phyloP scores from a whole-genome alignment of 257 asterid species.

The Nicotiana undulata region DNA sequence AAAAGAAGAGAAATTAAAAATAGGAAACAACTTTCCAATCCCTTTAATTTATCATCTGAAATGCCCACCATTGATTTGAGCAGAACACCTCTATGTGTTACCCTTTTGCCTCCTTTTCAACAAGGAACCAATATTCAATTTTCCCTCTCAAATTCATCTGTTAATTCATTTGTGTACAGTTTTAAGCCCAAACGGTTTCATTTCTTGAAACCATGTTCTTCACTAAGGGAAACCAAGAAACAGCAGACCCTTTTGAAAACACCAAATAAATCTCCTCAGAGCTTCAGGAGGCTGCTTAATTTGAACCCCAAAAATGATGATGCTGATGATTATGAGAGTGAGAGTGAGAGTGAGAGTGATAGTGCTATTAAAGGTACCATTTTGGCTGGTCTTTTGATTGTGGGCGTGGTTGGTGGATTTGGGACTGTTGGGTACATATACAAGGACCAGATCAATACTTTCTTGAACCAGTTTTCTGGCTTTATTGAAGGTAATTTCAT shows the following conservation, averaged over 20 bases:
- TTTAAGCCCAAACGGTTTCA: constrained; percentile 57
- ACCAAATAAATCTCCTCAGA: constrained; percentile 53
- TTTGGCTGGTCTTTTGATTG: constrained; percentile 37
- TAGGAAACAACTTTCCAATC: background rate
- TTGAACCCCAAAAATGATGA: constrained; percentile 44
- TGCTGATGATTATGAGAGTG: constrained; percentile 14
- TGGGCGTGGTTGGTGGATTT: constrained; percentile 74
- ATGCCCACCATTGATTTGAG: constrained; percentile 67
- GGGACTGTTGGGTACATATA: constrained; percentile 74
- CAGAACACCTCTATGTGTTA: constrained; percentile 40
- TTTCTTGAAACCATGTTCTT: constrained; percentile 76
- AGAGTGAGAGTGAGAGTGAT: constrained; percentile 23
- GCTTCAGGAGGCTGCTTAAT: constrained; percentile 53
- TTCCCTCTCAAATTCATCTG: constrained; percentile 7
- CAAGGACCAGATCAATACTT: constrained; percentile 79
- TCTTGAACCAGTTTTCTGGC: constrained; percentile 71
- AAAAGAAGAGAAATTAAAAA: background rate
- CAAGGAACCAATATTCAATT: constrained; percentile 26
- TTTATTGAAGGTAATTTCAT: constrained; percentile 45
- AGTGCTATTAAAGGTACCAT: constrained; percentile 76
- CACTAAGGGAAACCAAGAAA: constrained; percentile 76
- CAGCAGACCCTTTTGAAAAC: constrained; percentile 44
- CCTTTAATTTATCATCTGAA: background rate
- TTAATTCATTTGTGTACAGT: constrained; percentile 23
- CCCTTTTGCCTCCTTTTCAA: constrained; percentile 29